A percentile compares a stretch with the other conserved stretches of the same genome.
These are phyloP conservation scores for Blastomyces percursus DNA, from an alignment of 2,329 filamentous ascomycete genomes.

Conservation along the genomic window DNA sequence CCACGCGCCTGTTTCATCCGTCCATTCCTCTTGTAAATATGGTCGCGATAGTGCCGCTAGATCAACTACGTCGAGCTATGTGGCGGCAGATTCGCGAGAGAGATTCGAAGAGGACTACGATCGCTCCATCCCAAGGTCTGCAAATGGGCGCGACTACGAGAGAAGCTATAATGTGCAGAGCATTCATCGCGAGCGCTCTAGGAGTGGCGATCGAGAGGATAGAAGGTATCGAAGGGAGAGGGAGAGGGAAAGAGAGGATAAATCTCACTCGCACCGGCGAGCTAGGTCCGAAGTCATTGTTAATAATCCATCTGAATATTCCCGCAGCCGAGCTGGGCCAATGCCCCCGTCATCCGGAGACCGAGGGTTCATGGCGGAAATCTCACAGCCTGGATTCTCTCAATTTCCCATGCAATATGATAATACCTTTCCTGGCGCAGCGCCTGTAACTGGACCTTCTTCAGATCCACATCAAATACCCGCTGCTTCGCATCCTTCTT, in stretches of 20 bases:
- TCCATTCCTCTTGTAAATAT: constrained; percentile 14
- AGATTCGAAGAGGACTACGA: constrained; percentile 19
- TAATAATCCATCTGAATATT: constrained; percentile 4
- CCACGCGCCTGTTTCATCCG: constrained; percentile 9
- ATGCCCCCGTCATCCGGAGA: background rate
- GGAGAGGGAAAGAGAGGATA: constrained; percentile 12
- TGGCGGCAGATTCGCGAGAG: constrained; percentile 28
- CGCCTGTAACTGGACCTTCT: background rate
- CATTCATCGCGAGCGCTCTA: constrained; percentile 16
- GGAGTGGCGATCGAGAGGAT: constrained; percentile 14
- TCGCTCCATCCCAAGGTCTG: constrained; percentile 11
- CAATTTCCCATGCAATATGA: constrained; percentile 28
- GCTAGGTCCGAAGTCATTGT: constrained; percentile 8
- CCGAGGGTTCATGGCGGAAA: constrained; percentile 24
- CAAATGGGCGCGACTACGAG: constrained; percentile 3
- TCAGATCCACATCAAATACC: background rate
- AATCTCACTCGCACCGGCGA: constrained; percentile 14
- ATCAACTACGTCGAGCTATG: constrained; percentile 24
- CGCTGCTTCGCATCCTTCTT: background rate
- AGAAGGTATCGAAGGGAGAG: constrained; percentile 17
- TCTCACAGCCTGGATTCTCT: constrained; percentile 23
- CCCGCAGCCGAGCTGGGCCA: background rate
- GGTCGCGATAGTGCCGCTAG: constrained; percentile 9
- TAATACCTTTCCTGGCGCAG: constrained; percentile 14
- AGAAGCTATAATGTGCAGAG: background rate